Evolutionary conservation across 2,329 filamentous ascomycete species (phyloP).

Genomic region (Macrophomina tecta): DNA sequence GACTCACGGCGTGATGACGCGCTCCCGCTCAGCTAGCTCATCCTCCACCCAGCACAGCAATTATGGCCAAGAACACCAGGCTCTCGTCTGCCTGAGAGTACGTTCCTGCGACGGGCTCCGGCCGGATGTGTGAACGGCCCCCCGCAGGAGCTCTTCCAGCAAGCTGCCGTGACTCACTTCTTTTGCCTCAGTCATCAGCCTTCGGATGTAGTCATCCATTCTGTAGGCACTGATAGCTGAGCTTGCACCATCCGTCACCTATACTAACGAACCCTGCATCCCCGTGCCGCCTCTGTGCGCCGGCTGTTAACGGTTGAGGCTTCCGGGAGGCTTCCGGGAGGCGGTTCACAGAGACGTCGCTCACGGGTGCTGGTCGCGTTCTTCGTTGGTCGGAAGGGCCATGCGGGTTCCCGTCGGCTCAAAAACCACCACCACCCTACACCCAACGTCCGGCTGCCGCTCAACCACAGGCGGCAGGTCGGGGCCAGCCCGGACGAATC

Average conservation of each 20-base stretch:
- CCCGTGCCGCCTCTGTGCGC: not conserved
- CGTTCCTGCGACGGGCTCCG: not conserved
- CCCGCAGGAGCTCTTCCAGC: not conserved
- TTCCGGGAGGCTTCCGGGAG: not conserved
- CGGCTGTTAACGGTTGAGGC: not conserved
- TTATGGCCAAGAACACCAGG: not conserved
- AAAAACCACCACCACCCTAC: not conserved
- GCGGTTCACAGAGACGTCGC: not conserved
- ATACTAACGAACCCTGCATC: not conserved
- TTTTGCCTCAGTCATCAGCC: conserved; percentile 1
- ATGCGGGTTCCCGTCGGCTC: not conserved
- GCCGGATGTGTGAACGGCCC: not conserved
- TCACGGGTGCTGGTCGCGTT: not conserved
- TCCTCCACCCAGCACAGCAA: not conserved
- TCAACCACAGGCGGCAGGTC: conserved; percentile 5
- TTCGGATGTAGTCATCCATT: not conserved
- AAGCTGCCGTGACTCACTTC: not conserved
- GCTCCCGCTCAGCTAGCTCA: not conserved
- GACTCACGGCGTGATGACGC: conserved; percentile 4
- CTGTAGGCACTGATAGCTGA: not conserved
- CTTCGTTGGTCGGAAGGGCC: not conserved
- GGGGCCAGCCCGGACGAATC: not conserved
- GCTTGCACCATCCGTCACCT: not conserved
- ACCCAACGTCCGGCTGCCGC: not conserved
- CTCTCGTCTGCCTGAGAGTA: not conserved